These are phyloP conservation scores for Zasmidium angulare DNA, from an alignment of 2,329 filamentous ascomycete species.

Conservation along the genomic window DNA sequence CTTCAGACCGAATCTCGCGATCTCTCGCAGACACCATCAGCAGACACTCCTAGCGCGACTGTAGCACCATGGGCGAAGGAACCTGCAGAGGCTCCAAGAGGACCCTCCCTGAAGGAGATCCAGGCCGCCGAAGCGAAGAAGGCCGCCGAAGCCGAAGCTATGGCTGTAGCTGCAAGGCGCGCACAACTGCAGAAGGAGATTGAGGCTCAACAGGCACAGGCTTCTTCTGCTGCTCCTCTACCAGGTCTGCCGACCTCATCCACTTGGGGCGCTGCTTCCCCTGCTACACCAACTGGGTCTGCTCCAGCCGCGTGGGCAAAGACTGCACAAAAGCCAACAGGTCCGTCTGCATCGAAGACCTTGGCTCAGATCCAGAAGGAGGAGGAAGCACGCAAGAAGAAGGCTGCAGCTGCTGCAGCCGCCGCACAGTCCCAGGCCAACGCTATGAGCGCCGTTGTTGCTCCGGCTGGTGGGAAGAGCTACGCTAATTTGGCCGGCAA, in stretches of 20 bases:
- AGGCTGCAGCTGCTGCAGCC: constrained; percentile 56
- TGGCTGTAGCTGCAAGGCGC: constrained; percentile 73
- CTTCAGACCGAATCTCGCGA: constrained; percentile 66
- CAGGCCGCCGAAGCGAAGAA: constrained; percentile 94
- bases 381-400: constrained; percentile 86
- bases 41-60: constrained; percentile 66
- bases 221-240: constrained; percentile 42
- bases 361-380: constrained; percentile 95
- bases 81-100: constrained; percentile 68
- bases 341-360: constrained; percentile 70
- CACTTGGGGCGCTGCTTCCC: constrained; percentile 80
- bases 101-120: constrained; percentile 92
- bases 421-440: constrained; percentile 44
- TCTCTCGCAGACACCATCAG: constrained; percentile 72
- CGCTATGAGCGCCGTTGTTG: constrained; percentile 42
- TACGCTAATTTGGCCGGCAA: constrained; percentile 95
- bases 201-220: constrained; percentile 59
- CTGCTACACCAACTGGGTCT: constrained; percentile 57
- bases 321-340: constrained; percentile 54
- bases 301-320: constrained; percentile 64
- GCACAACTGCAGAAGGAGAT: constrained; percentile 78
- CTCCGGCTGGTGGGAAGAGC: constrained; percentile 67
- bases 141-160: constrained; percentile 83
- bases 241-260: constrained; percentile 83
- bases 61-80: constrained; percentile 96